Evolutionary conservation across 805 yeast species (phyloP).

Genomic region (Wickerhamiella siamensis): DNA sequence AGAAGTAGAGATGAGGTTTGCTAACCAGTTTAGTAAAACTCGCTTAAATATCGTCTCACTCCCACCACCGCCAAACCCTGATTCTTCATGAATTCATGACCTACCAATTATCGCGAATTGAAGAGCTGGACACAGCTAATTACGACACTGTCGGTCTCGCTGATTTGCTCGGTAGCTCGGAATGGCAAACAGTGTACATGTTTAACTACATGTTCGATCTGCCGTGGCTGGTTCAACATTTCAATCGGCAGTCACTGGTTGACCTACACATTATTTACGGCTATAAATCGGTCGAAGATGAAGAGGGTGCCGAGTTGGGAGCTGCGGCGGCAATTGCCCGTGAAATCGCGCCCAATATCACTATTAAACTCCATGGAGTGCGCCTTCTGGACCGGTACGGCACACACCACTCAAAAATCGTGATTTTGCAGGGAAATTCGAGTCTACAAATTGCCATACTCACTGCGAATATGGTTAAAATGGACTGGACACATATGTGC

Average conservation of each 20-base stretch:
- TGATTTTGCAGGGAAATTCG: conserved; percentile 18
- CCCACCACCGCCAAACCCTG: too few relatives aligned
- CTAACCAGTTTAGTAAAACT: too few relatives aligned
- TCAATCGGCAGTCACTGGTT: conserved; percentile 11
- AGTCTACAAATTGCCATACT: conserved; percentile 20
- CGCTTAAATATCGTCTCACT: too few relatives aligned
- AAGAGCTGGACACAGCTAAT: not conserved
- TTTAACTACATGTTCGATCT: conserved; percentile 22
- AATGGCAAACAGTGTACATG: conserved; percentile 21
- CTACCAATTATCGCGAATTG: not conserved
- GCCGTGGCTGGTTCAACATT: conserved; percentile 16
- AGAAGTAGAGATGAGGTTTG: not conserved
- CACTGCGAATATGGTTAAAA: conserved; percentile 23
- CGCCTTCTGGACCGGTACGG: conserved; percentile 13
- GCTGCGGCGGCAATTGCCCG: not conserved
- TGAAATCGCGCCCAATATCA: not conserved
- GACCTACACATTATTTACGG: conserved; percentile 18
- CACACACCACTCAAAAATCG: conserved; percentile 24
- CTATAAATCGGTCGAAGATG: conserved; percentile 1
- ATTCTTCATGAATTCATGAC: too few relatives aligned
- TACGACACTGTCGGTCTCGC: conserved; percentile 12
- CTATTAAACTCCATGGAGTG: conserved; percentile 8
- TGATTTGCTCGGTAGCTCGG: conserved; percentile 16
- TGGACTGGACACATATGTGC: conserved; percentile 23
- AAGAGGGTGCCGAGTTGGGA: not conserved